phyloP scores from a whole-genome alignment of 148 eudicot genomes.

The Rhododendron kiyosumense region DNA sequence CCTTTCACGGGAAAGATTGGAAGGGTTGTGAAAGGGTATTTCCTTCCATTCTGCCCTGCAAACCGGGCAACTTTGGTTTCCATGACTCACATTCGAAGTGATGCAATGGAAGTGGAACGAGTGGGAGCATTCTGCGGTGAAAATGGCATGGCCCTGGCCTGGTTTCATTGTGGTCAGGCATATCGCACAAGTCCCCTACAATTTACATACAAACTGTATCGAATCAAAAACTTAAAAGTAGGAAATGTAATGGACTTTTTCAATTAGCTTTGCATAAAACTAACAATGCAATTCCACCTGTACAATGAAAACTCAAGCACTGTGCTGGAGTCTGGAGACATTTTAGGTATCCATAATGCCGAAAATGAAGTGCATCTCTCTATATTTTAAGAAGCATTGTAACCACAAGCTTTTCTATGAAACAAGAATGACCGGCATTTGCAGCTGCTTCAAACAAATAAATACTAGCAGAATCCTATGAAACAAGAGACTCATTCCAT shows the following conservation, averaged over 20 bases:
- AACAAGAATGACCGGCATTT: not conserved
- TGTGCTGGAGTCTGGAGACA: not conserved
- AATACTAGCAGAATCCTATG: not conserved
- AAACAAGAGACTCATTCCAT: not conserved
- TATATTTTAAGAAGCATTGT: not conserved
- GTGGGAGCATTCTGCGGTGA: conserved; percentile 53
- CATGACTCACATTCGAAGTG: conserved; percentile 40
- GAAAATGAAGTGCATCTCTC: too few relatives aligned
- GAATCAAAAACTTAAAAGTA: not conserved
- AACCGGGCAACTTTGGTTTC: conserved; percentile 39
- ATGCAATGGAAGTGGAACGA: conserved; percentile 50
- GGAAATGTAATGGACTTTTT: not conserved
- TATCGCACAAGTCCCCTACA: conserved; percentile 37
- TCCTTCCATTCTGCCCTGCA: conserved; percentile 54
- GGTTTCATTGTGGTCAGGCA: conserved; percentile 39
- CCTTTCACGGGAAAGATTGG: conserved; percentile 13
- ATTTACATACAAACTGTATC: not conserved
- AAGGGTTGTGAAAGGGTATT: conserved; percentile 40
- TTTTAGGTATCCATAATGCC: not conserved
- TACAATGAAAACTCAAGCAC: not conserved
- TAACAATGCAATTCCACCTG: not conserved
- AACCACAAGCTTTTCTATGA: not conserved
- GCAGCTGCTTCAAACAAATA: not conserved
- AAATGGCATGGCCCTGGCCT: conserved; percentile 43
- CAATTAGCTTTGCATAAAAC: not conserved